Evolutionary conservation across 148 eudicot genomes (phyloP), one percentile per base, ranked within the genome.

Genomic region (Camellia sinensis): DNA sequence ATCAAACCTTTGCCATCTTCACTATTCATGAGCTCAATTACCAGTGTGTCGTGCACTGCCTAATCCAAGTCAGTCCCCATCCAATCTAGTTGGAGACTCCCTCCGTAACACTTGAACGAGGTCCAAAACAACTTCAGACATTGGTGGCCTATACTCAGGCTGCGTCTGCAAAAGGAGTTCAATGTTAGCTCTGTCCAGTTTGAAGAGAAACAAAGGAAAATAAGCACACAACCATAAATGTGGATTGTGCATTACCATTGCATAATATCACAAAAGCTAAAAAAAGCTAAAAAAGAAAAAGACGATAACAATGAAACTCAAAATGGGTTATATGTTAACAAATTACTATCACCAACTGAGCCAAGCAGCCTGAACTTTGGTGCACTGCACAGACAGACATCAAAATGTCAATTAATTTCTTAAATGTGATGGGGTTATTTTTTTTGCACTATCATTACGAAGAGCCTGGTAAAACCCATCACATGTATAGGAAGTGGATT

Each of bases 71-170:
- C 79, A 87, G 52, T 88, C 86, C 76, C 74, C 73, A 22, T 64
- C 83, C 19, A 79, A 75, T 84, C 84, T 83, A 57, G 75, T 40
- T 2, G 89, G 89, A 50, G 97, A 87, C 82, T 91, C 97, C 80
- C 83, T 87, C 69, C 86, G 87, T 78, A 93, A 85, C 88, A 96
- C 82, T 82, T 85, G 84, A 81, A 92, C 85, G 53, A 96, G 93
- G 83, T 96, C 98, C 76, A 93, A 98, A 82, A 96, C 98, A 29
- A 96, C 97, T 84, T 93, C 98, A 70, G 99, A 96, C 94, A 96
- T 93, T 56, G 85, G 84, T 7, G 99, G 99, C 90, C 99, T 87
- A 81, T 89, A 96, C 78, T 89, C 98, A 50, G 98, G 98, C 85
- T 93, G 92, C 18, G 87, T 48, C 99, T 96, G 97, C 89, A 87